Percentiles rank a stretch among this genome's conserved stretches.
These are phyloP conservation scores for Strombidium stylifer DNA, from an alignment of 73 alveolate species.

Conservation along the genomic window DNA sequence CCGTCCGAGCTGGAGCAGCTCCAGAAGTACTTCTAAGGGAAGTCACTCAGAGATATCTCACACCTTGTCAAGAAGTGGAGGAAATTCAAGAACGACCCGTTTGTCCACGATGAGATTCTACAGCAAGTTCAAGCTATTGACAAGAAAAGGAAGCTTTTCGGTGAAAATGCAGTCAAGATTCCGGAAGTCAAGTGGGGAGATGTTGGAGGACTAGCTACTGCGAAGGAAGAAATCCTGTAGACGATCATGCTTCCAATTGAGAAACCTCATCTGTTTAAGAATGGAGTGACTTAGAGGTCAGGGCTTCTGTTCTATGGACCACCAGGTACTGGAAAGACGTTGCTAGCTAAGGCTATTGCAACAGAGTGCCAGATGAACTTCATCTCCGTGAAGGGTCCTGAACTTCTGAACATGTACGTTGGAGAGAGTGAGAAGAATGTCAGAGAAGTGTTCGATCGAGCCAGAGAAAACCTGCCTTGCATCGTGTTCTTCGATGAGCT, in stretches of 20 bases:
- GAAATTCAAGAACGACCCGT: background rate
- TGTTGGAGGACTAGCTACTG: conserved; percentile 92
- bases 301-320: conserved; percentile 95
- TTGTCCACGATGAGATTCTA: background rate
- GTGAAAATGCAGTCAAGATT: conserved; percentile 45
- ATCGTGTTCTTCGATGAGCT: conserved; percentile 94
- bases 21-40: conserved; percentile 12
- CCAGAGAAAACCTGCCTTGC: conserved; percentile 87
- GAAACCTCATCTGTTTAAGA: conserved; percentile 79
- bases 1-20: background rate
- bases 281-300: conserved; percentile 74
- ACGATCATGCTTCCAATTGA: conserved; percentile 77
- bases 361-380: conserved; percentile 85
- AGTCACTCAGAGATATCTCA: conserved; percentile 24
- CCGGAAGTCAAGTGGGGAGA: conserved; percentile 89
- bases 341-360: conserved; percentile 89
- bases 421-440: conserved; percentile 95
- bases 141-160: conserved; percentile 38
- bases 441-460: conserved; percentile 90
- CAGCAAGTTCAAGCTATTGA: conserved; percentile 4
- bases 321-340: conserved; percentile 94
- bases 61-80: background rate
- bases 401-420: conserved; percentile 88
- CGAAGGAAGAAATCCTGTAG: conserved; percentile 80
- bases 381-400: conserved; percentile 96